A percentile compares a stretch with the other conserved stretches of the same genome.
Conservation (phyloP, 2,329 filamentous ascomycete species). For the Aspergillus cejpii region DNA sequence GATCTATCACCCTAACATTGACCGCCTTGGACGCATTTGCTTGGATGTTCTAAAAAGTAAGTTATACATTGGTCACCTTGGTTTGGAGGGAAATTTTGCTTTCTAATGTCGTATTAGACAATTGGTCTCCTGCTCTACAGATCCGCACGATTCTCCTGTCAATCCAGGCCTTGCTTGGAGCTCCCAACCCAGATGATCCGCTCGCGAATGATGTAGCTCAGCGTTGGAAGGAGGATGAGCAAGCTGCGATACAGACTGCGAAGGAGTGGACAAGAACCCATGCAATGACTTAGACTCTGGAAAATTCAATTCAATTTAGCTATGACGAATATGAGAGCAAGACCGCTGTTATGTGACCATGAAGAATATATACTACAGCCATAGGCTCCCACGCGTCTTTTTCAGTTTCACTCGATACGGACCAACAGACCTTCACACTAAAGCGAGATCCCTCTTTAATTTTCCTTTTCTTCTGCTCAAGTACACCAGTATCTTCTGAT, state of each 20-base stretch:
- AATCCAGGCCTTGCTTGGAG: slow-evolving; percentile 91
- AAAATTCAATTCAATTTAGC: slow-evolving; percentile 6
- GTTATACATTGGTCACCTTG: slow-evolving; percentile 23
- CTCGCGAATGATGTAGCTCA: slow-evolving; percentile 96
- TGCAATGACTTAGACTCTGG: slow-evolving; percentile 50
- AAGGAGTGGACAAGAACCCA: slow-evolving; percentile 86
- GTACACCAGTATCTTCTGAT: no score
- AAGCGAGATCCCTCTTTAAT: background rate
- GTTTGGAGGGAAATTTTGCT: background rate
- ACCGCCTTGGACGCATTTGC: slow-evolving; percentile 94
- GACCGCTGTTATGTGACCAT: slow-evolving; percentile 28
- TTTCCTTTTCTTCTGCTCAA: background rate
- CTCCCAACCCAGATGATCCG: slow-evolving; percentile 97
- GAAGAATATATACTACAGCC: slow-evolving; percentile 20
- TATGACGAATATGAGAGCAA: slow-evolving; percentile 14
- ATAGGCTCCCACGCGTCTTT: slow-evolving; percentile 13
- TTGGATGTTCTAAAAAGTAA: slow-evolving; percentile 93
- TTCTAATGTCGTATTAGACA: slow-evolving; percentile 54
- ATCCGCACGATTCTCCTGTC: slow-evolving; percentile 98
- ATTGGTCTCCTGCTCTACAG: slow-evolving; percentile 97
- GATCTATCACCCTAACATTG: slow-evolving; percentile 99
- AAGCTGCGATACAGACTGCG: slow-evolving; percentile 83
- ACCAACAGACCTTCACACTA: slow-evolving; percentile 2
- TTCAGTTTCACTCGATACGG: slow-evolving; percentile 10
- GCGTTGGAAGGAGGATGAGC: slow-evolving; percentile 95